Percentiles rank a stretch among this genome's conserved stretches.
phyloP scores from a whole-genome alignment of 768 basidiomycete genomes.

The Sporobolomyces phaffii region DNA sequence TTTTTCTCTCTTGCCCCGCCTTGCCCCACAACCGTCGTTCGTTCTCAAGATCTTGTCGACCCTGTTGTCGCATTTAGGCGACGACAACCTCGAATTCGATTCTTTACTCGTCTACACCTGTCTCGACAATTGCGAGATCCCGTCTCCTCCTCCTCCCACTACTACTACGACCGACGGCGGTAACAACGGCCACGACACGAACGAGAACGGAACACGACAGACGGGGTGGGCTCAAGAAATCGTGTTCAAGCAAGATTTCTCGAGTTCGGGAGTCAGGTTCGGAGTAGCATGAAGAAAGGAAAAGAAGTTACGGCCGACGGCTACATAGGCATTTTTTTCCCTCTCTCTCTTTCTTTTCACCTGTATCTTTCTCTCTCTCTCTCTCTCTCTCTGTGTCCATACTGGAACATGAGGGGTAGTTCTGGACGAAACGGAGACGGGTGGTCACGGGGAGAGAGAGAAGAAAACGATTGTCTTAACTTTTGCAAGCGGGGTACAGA shows the following conservation, averaged over 20 bases:
- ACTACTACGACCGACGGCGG: too few species aligned
- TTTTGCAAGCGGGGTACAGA: too few species aligned
- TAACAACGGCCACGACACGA: too few species aligned
- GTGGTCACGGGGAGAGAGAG: too few species aligned
- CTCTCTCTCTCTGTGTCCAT: too few species aligned
- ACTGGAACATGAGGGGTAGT: too few species aligned
- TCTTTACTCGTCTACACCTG: constrained; percentile 40
- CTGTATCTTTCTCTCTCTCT: too few species aligned
- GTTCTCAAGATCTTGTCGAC: constrained; percentile 36
- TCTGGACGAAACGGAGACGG: too few species aligned
- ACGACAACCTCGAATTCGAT: constrained; percentile 38
- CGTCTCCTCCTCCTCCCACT: constrained; percentile 1
- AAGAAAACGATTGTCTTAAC: too few species aligned
- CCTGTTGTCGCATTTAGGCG: constrained; percentile 27
- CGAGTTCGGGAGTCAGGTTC: constrained; percentile 31
- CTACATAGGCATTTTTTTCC: background rate
- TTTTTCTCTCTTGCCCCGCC: too few species aligned
- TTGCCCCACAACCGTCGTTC: background rate
- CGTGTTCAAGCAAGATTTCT: constrained; percentile 35
- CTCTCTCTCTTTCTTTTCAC: background rate
- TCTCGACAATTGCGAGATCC: constrained; percentile 22
- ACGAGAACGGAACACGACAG: background rate
- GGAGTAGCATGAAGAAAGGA: background rate
- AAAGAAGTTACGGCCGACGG: too few species aligned
- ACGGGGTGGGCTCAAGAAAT: constrained; percentile 37